Evolutionary conservation across 495 filamentous ascomycete species (phyloP).

Genomic region (Annulohypoxylon nitens): DNA sequence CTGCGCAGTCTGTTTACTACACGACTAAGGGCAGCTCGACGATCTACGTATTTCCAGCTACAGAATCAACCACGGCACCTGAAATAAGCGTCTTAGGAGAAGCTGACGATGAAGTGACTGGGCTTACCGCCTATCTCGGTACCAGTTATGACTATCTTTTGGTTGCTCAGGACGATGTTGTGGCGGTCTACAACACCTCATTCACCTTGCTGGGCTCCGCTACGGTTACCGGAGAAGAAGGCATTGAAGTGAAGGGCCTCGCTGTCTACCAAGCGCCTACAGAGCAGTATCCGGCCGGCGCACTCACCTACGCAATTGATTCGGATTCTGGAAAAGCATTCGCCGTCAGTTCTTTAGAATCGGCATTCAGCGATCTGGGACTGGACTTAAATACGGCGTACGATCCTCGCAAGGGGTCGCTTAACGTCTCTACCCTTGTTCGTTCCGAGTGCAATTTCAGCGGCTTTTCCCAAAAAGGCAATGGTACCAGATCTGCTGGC

Average conservation of each 20-base stretch:
- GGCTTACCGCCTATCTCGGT: conserved; percentile 45
- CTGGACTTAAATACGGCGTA: conserved; percentile 46
- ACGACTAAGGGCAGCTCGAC: conserved; percentile 34
- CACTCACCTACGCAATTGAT: conserved; percentile 44
- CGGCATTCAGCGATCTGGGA: conserved; percentile 31
- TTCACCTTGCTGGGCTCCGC: conserved; percentile 44
- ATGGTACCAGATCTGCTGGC: not conserved
- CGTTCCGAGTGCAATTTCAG: conserved; percentile 35
- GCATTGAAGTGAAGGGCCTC: conserved; percentile 47
- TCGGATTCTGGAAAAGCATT: conserved; percentile 39
- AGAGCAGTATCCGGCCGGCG: conserved; percentile 42
- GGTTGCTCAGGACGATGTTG: conserved; percentile 42
- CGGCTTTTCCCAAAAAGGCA: conserved; percentile 41
- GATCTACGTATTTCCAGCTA: conserved; percentile 46
- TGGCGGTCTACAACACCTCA: conserved; percentile 44
- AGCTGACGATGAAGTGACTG: conserved; percentile 44
- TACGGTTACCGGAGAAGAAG: conserved; percentile 40
- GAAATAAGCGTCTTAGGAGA: conserved; percentile 46
- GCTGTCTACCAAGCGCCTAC: conserved; percentile 47
- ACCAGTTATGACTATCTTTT: conserved; percentile 46
- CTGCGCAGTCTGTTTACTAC: conserved; percentile 47
- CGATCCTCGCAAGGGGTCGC: conserved; percentile 37
- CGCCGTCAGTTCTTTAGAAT: conserved; percentile 47
- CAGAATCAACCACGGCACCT: conserved; percentile 43
- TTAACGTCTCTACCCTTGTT: conserved; percentile 26